A percentile compares a stretch with the other conserved stretches of the same genome.
These are phyloP conservation scores for Rhazya stricta DNA, from an alignment of 257 asterid genomes.

Conservation along the genomic window DNA sequence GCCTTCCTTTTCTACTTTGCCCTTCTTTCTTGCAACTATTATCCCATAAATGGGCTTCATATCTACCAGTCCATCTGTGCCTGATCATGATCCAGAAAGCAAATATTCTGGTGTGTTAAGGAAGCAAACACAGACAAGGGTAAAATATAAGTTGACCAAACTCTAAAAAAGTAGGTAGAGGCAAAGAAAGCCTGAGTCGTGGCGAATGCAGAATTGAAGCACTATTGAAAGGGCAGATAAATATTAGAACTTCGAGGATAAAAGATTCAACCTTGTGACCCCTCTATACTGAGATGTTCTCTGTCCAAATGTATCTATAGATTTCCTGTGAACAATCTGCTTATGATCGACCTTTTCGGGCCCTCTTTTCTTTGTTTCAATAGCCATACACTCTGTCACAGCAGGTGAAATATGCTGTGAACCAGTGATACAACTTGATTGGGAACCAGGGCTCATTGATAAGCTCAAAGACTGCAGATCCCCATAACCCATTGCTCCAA, in stretches of 20 bases:
- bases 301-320: constrained; percentile 92
- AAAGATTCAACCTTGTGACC: constrained; percentile 67
- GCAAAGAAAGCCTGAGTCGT: background rate
- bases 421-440: constrained; percentile 73
- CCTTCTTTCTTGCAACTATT: constrained; percentile 99
- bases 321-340: constrained; percentile 81
- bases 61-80: constrained; percentile 99
- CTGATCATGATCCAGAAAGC: constrained; percentile 30
- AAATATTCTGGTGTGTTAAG: background rate
- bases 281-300: constrained; percentile 96
- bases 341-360: constrained; percentile 55
- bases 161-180: background rate
- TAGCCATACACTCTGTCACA: constrained; percentile 35
- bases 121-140: background rate
- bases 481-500: constrained; percentile 54
- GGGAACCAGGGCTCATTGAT: constrained; percentile 95
- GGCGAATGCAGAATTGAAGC: background rate
- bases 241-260: background rate
- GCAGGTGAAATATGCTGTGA: constrained; percentile 49
- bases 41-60: constrained; percentile 99
- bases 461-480: constrained; percentile 72
- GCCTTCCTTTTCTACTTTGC: constrained; percentile 97
- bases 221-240: background rate
- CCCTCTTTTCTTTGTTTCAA: constrained; percentile 73
- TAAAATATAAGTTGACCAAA: background rate